Percentiles rank a stretch among this genome's conserved stretches.
phyloP scores from a whole-genome alignment of 2,329 filamentous ascomycete genomes.

The Graphiopsis chlorocephala region DNA sequence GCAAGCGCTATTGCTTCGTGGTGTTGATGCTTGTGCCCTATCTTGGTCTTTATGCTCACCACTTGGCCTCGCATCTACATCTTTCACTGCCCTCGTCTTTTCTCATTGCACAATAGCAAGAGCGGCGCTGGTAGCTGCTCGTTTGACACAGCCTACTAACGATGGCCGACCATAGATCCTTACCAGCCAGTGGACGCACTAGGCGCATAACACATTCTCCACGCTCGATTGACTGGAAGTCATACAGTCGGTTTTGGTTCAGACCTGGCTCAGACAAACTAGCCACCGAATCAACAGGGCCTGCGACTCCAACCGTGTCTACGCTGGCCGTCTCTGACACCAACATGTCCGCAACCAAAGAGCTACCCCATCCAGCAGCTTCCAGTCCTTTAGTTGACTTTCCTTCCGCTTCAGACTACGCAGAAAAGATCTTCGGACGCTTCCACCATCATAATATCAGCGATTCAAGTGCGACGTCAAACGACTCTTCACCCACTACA shows the following conservation, averaged over 20 bases:
- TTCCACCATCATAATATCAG: constrained; percentile 70
- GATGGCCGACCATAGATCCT: constrained; percentile 26
- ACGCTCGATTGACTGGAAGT: constrained; percentile 17
- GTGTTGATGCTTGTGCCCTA: constrained; percentile 14
- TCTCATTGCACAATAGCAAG: not conserved
- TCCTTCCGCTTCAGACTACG: constrained; percentile 22
- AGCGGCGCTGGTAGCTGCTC: constrained; percentile 15
- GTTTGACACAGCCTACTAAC: constrained; percentile 14
- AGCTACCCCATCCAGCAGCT: constrained; percentile 23
- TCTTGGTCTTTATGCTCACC: constrained; percentile 10
- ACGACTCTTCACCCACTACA: constrained; percentile 91
- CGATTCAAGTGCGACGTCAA: constrained; percentile 76
- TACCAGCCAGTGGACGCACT: constrained; percentile 22
- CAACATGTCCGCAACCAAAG: constrained; percentile 30
- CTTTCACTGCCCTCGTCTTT: not conserved
- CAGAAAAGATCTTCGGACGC: constrained; percentile 27
- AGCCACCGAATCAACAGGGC: constrained; percentile 20
- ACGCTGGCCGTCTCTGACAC: constrained; percentile 19
- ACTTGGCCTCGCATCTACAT: not conserved
- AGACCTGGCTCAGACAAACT: constrained; percentile 27
- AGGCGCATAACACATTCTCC: constrained; percentile 23
- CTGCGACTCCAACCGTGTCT: constrained; percentile 21
- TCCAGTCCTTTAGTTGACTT: constrained; percentile 15
- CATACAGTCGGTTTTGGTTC: constrained; percentile 29
- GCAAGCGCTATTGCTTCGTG: constrained; percentile 29